Conservation (phyloP, 805 yeast genomes). For the Sugiyamaella smithiae region DNA sequence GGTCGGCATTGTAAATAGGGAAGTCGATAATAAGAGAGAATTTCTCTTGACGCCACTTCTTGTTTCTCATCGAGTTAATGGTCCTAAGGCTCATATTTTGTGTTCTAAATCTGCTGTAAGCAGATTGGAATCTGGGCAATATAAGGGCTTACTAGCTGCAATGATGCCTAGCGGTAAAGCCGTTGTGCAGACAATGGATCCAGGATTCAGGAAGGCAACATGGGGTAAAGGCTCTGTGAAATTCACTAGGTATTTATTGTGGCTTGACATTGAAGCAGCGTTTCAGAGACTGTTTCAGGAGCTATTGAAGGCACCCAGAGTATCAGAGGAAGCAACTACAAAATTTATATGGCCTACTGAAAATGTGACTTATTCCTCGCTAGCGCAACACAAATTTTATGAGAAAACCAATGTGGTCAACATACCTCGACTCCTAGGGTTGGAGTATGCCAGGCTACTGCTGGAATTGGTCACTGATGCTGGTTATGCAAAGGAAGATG, state of each 20-base stretch:
- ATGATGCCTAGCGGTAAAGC: background rate
- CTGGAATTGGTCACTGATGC: background rate
- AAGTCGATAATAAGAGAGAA: background rate
- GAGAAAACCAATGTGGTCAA: background rate
- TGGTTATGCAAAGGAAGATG: background rate
- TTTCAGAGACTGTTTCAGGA: constrained; percentile 3
- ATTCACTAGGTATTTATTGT: constrained; percentile 7
- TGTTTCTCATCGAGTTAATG: background rate
- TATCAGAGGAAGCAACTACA: background rate
- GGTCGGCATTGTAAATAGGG: constrained; percentile 28
- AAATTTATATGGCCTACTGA: too few species aligned
- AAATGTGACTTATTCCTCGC: too few species aligned
- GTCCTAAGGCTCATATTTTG: constrained; percentile 12
- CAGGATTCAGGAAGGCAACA: constrained; percentile 8
- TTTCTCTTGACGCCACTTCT: constrained; percentile 12
- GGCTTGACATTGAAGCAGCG: constrained; percentile 5
- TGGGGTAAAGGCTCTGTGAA: constrained; percentile 16
- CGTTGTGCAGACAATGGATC: background rate
- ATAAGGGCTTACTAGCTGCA: constrained; percentile 1
- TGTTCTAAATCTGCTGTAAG: constrained; percentile 2
- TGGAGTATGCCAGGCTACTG: background rate
- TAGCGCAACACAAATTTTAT: too few species aligned
- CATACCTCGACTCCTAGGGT: background rate
- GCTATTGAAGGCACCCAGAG: background rate
- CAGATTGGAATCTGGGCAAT: background rate